These are phyloP conservation scores for Flaveria robusta DNA, from an alignment of 129 eudicot genomes.

Conservation along the genomic window DNA sequence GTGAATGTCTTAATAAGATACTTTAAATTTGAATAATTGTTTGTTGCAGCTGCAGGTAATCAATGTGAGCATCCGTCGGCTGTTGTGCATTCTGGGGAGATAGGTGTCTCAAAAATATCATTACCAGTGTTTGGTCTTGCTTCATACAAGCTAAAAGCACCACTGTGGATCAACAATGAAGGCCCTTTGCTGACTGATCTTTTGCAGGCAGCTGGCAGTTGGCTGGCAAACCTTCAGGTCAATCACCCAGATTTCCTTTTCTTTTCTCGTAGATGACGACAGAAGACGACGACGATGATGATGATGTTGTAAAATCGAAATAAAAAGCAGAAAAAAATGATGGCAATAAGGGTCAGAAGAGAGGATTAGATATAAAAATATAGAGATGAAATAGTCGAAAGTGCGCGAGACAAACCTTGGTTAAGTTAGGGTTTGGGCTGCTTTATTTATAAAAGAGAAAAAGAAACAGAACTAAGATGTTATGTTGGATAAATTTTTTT, in stretches of 20 bases:
- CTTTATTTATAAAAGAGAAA: slow-evolving; percentile 16
- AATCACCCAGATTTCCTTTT: slow-evolving; percentile 92
- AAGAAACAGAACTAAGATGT: background rate
- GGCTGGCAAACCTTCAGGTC: slow-evolving; percentile 68
- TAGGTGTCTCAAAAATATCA: slow-evolving; percentile 55
- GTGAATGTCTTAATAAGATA: too few species aligned
- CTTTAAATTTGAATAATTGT: background rate
- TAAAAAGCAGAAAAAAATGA: background rate
- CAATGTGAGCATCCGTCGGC: slow-evolving; percentile 45
- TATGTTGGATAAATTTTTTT: background rate
- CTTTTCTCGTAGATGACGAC: slow-evolving; percentile 65
- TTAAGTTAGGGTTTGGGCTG: slow-evolving; percentile 10
- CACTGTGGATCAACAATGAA: slow-evolving; percentile 69
- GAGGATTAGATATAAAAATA: slow-evolving; percentile 6
- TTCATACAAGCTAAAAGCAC: slow-evolving; percentile 73
- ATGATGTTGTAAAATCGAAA: slow-evolving; percentile 1
- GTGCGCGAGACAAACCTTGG: background rate
- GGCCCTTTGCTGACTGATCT: slow-evolving; percentile 48
- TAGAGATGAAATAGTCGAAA: background rate
- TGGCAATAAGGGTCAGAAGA: slow-evolving; percentile 32
- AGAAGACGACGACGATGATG: background rate
- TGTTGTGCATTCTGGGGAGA: slow-evolving; percentile 46
- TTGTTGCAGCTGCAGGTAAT: slow-evolving; percentile 44
- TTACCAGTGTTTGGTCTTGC: slow-evolving; percentile 93
- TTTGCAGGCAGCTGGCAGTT: slow-evolving; percentile 66